Percentiles rank a stretch among this genome's conserved stretches.
These are phyloP conservation scores for Hortiboletus campestris DNA, from an alignment of 768 basidiomycete genomes.

Conservation along the genomic window DNA sequence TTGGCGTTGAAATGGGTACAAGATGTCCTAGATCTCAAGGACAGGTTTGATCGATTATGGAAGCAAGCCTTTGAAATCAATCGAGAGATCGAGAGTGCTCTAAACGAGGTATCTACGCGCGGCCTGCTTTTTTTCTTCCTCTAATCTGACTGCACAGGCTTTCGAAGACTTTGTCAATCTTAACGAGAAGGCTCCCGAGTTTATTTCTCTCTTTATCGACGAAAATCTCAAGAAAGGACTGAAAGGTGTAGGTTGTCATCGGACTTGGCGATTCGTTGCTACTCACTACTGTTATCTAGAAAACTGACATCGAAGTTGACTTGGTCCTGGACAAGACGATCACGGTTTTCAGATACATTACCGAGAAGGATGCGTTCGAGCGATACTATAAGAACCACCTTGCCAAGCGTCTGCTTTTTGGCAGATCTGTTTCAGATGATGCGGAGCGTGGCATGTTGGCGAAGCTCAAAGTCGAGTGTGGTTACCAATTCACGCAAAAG, in stretches of 20 bases:
- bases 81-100: constrained; percentile 70
- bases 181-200: constrained; percentile 87
- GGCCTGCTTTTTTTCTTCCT: background rate
- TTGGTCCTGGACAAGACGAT: constrained; percentile 91
- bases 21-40: constrained; percentile 86
- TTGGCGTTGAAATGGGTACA: constrained; percentile 92
- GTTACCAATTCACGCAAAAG: constrained; percentile 95
- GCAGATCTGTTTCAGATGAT: constrained; percentile 92
- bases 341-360: constrained; percentile 88
- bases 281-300: constrained; percentile 46
- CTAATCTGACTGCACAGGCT: constrained; percentile 52
- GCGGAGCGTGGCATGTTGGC: constrained; percentile 97
- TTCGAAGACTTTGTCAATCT: constrained; percentile 90
- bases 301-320: constrained; percentile 93
- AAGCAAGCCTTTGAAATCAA: constrained; percentile 67
- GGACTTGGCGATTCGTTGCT: background rate
- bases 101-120: constrained; percentile 71
- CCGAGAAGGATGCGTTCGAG: constrained; percentile 97
- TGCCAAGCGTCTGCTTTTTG: constrained; percentile 83
- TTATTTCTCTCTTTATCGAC: constrained; percentile 94
- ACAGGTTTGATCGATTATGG: constrained; percentile 83
- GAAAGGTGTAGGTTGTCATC: constrained; percentile 68
- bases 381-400: constrained; percentile 97
- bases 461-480: constrained; percentile 95
- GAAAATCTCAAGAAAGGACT: constrained; percentile 93